Evolutionary conservation across 352 stramenopile genomes (phyloP), one percentile per base, ranked within the genome.

Genomic region (Globisporangium yorkense): DNA sequence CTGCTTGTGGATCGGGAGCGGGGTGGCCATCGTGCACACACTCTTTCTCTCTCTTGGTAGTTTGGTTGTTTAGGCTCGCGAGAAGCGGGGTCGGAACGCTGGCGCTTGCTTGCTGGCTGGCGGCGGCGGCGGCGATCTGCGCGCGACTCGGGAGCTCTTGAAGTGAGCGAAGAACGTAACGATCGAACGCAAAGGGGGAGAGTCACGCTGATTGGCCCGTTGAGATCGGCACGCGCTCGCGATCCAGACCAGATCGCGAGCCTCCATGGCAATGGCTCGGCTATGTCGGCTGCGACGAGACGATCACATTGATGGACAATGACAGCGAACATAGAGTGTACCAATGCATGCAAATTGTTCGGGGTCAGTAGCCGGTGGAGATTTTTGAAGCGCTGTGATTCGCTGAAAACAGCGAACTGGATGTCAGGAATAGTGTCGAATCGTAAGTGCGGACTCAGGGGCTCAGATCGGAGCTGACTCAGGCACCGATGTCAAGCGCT

Each of bases 1-100:
- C 68, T 92, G 80, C 45, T 81, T 82, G 57, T 74, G 59, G 60
- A 90, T 87, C 27, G 78, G 78, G 67, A 72, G 71, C 7, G 81
- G 77, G 58, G 78, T 88, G 61, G 82, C 66, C 80, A 89, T 92
- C 43, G 24, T 71, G 8, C 7, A 48, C 45, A 8, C 13, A 6
- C 5, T 21, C 41, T 15, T 27, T 51, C 40, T 55, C 41, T 61
- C 15, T 35, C 45, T 55, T 51, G 27, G 20, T 51, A 1, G 13
- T 21, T 24, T 20, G 46, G 4, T 7, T 20, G 21, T 12, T 10
- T 24, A 2, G 10, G 7, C 6, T 4, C 18, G 45, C 5, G 21
- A 10, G 2, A 16, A 7, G n/a, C 20, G n/a, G 41, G 0, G 35
- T 12, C 35, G 35, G 35, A 27, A 40, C 21, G 15, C 21, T 18